Evolutionary conservation across 768 basidiomycete species (phyloP).

Genomic region (Pulveroboletus sp.): DNA sequence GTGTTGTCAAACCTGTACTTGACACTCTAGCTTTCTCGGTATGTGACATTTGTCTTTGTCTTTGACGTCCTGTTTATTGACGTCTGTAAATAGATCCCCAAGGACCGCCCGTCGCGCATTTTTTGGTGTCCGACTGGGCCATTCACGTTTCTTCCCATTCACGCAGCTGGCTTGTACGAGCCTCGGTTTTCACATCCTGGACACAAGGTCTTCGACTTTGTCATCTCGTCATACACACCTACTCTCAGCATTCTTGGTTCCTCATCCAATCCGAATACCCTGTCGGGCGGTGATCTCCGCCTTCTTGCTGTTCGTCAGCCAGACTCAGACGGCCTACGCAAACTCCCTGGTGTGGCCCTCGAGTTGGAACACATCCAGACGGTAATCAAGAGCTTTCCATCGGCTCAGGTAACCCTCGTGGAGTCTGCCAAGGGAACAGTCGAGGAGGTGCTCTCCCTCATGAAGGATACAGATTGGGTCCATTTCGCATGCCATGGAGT

Average conservation of each 20-base stretch:
- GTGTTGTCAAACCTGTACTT: slow-evolving; percentile 3
- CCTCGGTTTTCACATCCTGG: neutral
- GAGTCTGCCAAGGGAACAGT: neutral
- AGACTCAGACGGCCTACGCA: too few species aligned
- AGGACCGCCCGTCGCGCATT: too few species aligned
- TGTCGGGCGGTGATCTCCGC: neutral
- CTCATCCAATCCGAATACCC: too few species aligned
- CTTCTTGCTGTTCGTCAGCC: slow-evolving; percentile 15
- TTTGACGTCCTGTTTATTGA: neutral
- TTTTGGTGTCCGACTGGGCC: too few species aligned
- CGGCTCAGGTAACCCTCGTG: neutral
- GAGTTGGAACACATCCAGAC: too few species aligned
- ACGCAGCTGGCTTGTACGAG: slow-evolving; percentile 2
- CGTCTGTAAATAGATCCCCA: neutral
- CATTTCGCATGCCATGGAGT: slow-evolving; percentile 34
- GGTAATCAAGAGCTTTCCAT: neutral
- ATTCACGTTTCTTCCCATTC: neutral
- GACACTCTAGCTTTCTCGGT: slow-evolving; percentile 1
- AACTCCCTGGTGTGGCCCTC: too few species aligned
- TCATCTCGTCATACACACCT: too few species aligned
- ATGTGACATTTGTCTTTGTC: neutral
- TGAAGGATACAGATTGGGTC: slow-evolving; percentile 5
- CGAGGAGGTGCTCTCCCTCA: slow-evolving; percentile 1
- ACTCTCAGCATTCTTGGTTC: too few species aligned
- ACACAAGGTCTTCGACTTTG: neutral